Evolutionary conservation across 1,284 basidiomycete genomes (phyloP), one percentile per base, ranked within the genome.

Genomic region (Boletus sp.): DNA sequence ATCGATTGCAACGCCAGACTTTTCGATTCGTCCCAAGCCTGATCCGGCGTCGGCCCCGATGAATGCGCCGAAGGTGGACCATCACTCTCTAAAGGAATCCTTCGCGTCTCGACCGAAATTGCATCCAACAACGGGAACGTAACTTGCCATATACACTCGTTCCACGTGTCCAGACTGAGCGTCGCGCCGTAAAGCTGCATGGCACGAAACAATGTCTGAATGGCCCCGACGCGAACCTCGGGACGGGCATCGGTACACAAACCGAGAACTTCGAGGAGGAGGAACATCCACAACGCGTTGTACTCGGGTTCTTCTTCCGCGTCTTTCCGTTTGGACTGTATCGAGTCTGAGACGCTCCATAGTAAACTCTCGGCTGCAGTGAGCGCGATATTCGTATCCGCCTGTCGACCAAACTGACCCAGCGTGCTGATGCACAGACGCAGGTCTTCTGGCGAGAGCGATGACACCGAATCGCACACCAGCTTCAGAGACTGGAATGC

Each of bases 401-500:
- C 77, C 60, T 98, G 95, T 20, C 84, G 78, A 22, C 94, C 92
- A 65, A 96, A 99, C 50, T 87, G 84, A 4, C 91, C 90, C 2
- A 99, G 76, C 10, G 92, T 94, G 48, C 76, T 80, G 68, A 98
- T 95, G 60, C 94, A 97, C 9, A 88, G 75, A 6, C 84, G 82
- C 29, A 98, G 80, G 57, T 95, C 86, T 25, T 84, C 79, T 0
- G 84, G 78, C 2, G 88, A 86, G 14, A 99, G 78, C 0, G 81
- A 80, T 1, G 91, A 83, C 5, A 98, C 78, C 7, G 92, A 90
- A 65, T 99, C 94, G 64, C 93, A 98, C 30, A 98, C 91, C 5
- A 99, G 73, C 12, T 92, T 97, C 53, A 99, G 71, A 0, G 91
- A 94, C 48, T 94, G 90, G 69, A 97, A 98, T 0, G 92, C 93